These are phyloP conservation scores for Venturia asperata DNA, from an alignment of 2,329 filamentous ascomycete genomes.

Conservation along the genomic window DNA sequence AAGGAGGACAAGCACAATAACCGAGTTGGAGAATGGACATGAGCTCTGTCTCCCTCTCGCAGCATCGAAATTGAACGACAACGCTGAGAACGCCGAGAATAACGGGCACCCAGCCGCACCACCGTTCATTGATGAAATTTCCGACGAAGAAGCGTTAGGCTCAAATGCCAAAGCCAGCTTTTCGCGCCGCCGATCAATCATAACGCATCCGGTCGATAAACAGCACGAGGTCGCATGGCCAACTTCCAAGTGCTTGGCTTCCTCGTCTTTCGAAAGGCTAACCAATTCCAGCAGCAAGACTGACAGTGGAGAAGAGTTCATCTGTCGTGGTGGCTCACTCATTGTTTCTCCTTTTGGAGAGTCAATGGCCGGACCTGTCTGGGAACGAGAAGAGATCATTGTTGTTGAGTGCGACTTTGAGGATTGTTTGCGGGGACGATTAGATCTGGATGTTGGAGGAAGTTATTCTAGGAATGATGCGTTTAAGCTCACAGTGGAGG, in stretches of 20 bases:
- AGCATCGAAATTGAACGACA: not conserved
- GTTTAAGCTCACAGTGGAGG: slow-evolving; percentile 54
- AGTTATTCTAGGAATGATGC: slow-evolving; percentile 72
- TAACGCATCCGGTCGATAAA: slow-evolving; percentile 20
- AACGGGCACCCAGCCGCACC: not conserved
- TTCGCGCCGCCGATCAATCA: slow-evolving; percentile 21
- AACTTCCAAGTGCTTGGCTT: not conserved
- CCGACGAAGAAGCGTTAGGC: not conserved
- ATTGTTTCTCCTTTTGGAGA: slow-evolving; percentile 75
- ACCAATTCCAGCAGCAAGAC: not conserved
- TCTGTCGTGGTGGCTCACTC: slow-evolving; percentile 71
- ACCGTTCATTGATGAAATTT: not conserved
- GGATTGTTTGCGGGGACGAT: slow-evolving; percentile 71
- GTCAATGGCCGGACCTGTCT: slow-evolving; percentile 72
- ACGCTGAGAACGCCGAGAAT: not conserved
- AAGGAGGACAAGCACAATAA: slow-evolving; percentile 41
- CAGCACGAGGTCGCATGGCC: slow-evolving; percentile 23
- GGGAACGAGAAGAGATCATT: slow-evolving; percentile 67
- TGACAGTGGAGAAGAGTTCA: slow-evolving; percentile 42
- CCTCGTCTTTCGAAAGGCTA: not conserved
- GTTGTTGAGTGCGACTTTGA: slow-evolving; percentile 75
- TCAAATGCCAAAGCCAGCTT: slow-evolving; percentile 18
- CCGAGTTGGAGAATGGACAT: slow-evolving; percentile 43
- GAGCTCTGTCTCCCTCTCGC: slow-evolving; percentile 42
- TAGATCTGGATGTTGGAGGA: slow-evolving; percentile 79